Base-by-base conservation (phyloP, 2,329 filamentous ascomycete species). In the Trichophyton verrucosum region DNA sequence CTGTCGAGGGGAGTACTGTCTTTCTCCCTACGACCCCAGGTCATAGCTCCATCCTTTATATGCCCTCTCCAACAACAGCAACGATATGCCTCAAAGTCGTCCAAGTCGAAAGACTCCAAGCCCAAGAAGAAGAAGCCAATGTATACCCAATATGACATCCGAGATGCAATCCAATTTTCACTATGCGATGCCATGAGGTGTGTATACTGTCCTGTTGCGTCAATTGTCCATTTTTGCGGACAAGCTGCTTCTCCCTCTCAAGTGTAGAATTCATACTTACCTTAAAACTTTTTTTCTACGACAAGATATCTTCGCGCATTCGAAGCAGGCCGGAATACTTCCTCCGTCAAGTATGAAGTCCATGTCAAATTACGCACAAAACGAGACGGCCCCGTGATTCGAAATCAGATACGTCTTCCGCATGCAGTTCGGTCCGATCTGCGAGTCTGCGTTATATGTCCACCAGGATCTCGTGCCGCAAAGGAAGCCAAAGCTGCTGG, bases 121-220 rank as follows among this genome's bases (percentile, higher is more conserved):
- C 71, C 61, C 75, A 77, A 77, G 68, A 80, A 79, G 67, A 84
- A 82, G 75, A 73, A 76, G 64, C 82, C 82, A 75, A 82, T 80
- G 73, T 91, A 85, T 71, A 81, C 84, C 65, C 78, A 81, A 62
- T 80, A 81, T 64, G 79, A 85, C 64, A 73, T 92, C 65, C 82
- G 82, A 64, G 78, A 84, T 65, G 82, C 84, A 49, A 80, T 89
- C 40, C 86, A 88, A 69, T 96, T 87, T 70, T 83, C 90, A 0
- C 80, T 99, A 36, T 87, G 89, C 66, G 94, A 99, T 78, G 95
- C 94, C 15, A 94, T 99, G 84, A 84, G 91, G 89, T 76, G 71
- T 24, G 40, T 57, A 24, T 57, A 24, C 27, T 15, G 2, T 3
- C 11, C 4, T 22, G 24, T 36, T 4, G 33, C 36, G 3, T 15